A percentile compares a stretch with the other conserved stretches of the same genome.
phyloP scores from a whole-genome alignment of 2,329 filamentous ascomycete species.

The Paracoccidioides brasiliensis region DNA sequence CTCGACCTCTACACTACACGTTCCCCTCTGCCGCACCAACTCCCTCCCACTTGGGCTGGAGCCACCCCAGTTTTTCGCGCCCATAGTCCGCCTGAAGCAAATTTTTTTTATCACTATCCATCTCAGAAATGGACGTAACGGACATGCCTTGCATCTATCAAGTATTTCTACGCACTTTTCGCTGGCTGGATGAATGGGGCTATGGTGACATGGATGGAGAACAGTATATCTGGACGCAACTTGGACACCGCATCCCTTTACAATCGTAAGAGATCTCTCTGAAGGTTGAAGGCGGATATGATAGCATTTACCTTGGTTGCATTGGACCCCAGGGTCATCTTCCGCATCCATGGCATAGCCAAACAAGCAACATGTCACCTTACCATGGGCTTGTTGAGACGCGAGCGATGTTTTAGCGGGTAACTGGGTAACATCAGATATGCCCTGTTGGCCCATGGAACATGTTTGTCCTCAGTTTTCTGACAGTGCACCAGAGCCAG shows the following conservation, averaged over 20 bases:
- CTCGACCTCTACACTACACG: constrained; percentile 42
- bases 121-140: constrained; percentile 49
- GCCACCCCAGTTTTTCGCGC: constrained; percentile 33
- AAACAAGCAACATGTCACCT: constrained; percentile 77
- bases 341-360: constrained; percentile 40
- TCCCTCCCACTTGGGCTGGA: constrained; percentile 47
- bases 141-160: constrained; percentile 42
- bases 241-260: constrained; percentile 48
- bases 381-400: constrained; percentile 68
- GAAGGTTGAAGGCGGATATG: constrained; percentile 92
- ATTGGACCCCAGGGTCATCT: not conserved
- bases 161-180: not conserved
- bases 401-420: constrained; percentile 52
- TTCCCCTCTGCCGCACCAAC: constrained; percentile 82
- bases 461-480: constrained; percentile 54
- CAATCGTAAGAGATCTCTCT: constrained; percentile 60
- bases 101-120: constrained; percentile 58
- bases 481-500: constrained; percentile 68
- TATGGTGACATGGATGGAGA: constrained; percentile 80
- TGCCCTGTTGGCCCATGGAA: constrained; percentile 35
- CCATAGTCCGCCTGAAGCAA: constrained; percentile 66
- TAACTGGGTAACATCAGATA: constrained; percentile 51
- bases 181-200: constrained; percentile 58
- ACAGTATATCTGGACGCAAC: constrained; percentile 74
- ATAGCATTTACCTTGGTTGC: constrained; percentile 33